Evolutionary conservation across 2,329 filamentous ascomycete species (phyloP), one percentile per base, ranked within the genome.

Genomic region (Pseudogymnoascus sp.): DNA sequence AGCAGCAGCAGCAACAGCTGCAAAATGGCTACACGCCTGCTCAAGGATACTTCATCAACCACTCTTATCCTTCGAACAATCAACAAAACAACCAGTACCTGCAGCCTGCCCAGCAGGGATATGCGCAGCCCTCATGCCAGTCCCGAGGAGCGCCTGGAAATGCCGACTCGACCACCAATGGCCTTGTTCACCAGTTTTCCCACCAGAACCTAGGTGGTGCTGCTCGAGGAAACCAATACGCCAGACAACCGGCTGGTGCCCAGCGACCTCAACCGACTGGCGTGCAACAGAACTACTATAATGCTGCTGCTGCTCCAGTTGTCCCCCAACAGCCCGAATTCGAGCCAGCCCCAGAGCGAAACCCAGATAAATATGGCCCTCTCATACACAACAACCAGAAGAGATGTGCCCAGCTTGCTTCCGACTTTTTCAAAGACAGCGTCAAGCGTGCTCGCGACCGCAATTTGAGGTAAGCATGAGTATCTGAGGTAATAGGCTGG

Each of bases 361-460:
- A 93, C 76, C 90, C 92, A 2, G 90, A 95, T 71, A 90, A 89
- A 71, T 87, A 85, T 67, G 84, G 84, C 35, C 72, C 79, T 61
- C 81, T 83, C 67, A 80, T 84, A 66, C 85, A 86, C 70, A 86
- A 85, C 72, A 88, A 88, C 72, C 84, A 87, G 76, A 87, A 86
- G 76, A 86, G 85, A 71, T 87, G 85, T 72, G 83, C 82, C 11
- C 83, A 86, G 70, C 73, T 87, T 71, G 89, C 95, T 37, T 85
- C 88, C 62, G 92, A 94, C 69, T 97, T 97, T 79, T 99, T 97
- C 84, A 95, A 96, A 77, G 93, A 99, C 76, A 97, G 93, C 73
- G 95, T 99, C 61, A 93, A 96, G 80, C 86, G 94, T 69, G 94
- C 94, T 59, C 85, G 93, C 68, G 94, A 97, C 77, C 87, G 94